Evolutionary conservation across 2,329 filamentous ascomycete genomes (phyloP).

Genomic region (Aspergillus glaucus): DNA sequence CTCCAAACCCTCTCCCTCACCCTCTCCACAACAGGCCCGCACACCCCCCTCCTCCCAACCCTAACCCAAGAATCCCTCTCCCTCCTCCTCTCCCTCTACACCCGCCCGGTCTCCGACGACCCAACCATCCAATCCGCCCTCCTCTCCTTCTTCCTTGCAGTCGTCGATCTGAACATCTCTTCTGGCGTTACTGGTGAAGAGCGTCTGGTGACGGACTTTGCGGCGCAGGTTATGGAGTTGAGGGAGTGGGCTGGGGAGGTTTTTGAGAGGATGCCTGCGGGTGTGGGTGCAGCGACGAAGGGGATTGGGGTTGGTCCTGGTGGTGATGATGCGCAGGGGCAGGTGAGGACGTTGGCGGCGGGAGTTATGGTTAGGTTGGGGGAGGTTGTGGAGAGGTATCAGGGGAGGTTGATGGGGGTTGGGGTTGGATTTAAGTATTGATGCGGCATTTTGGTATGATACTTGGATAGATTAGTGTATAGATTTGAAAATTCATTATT

Average conservation of each 20-base stretch:
- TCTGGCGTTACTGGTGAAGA: constrained; percentile 51
- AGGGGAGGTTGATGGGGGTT: constrained; percentile 68
- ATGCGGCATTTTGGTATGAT: not conserved
- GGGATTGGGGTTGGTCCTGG: constrained; percentile 31
- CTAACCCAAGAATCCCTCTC: constrained; percentile 82
- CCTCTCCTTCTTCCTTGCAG: constrained; percentile 69
- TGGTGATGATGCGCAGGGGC: constrained; percentile 32
- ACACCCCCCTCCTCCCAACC: constrained; percentile 66
- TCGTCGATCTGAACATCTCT: constrained; percentile 69
- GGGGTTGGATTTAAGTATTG: constrained; percentile 44
- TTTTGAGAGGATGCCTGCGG: constrained; percentile 54
- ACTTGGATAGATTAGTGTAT: no score
- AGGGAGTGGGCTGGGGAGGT: constrained; percentile 76
- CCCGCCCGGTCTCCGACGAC: constrained; percentile 50
- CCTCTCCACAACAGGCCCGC: constrained; percentile 74
- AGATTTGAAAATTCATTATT: no score
- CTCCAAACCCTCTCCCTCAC: constrained; percentile 80
- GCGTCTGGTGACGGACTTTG: constrained; percentile 65
- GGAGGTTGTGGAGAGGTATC: constrained; percentile 77
- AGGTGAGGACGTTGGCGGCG: constrained; percentile 57
- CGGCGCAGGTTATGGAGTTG: constrained; percentile 74
- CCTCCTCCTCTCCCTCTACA: constrained; percentile 66
- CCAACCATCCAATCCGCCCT: constrained; percentile 64
- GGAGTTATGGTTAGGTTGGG: constrained; percentile 72
- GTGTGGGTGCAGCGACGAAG: constrained; percentile 38